phyloP scores from a whole-genome alignment of 2,329 filamentous ascomycete species.

The Pseudopyricularia javanii region DNA sequence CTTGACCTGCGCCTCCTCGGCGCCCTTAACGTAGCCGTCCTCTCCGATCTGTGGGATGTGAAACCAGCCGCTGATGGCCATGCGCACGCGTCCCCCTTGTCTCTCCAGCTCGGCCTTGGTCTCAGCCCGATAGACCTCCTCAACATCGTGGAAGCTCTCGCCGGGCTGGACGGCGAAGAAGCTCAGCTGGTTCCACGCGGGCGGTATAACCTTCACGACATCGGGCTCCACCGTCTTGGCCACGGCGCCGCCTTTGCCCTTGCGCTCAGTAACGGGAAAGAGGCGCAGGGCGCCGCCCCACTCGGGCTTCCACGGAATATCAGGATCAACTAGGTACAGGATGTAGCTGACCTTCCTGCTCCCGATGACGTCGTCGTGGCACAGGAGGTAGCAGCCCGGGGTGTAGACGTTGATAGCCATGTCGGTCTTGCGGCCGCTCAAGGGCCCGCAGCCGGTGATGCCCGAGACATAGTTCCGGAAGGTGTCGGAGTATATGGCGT shows the following conservation, averaged over 20 bases:
- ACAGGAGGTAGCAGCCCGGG: constrained; percentile 86
- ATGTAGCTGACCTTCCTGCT: constrained; percentile 94
- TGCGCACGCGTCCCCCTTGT: constrained; percentile 69
- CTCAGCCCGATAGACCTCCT: constrained; percentile 78
- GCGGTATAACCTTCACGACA: constrained; percentile 71
- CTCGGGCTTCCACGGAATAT: constrained; percentile 75
- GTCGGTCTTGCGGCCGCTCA: constrained; percentile 91
- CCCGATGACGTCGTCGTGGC: constrained; percentile 98
- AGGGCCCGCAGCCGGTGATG: constrained; percentile 73
- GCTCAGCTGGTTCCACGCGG: constrained; percentile 92
- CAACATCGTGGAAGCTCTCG: constrained; percentile 98
- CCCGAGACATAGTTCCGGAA: constrained; percentile 83
- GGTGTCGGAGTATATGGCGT: constrained; percentile 80
- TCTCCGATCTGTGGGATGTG: constrained; percentile 94
- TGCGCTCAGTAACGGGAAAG: constrained; percentile 57
- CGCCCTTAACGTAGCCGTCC: constrained; percentile 76
- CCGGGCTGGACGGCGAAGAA: constrained; percentile 98
- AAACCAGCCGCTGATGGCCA: constrained; percentile 99
- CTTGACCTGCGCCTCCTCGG: constrained; percentile 78
- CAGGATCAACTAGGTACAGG: constrained; percentile 86
- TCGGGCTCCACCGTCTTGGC: constrained; percentile 74
- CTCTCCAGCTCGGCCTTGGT: constrained; percentile 44
- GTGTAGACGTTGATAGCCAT: constrained; percentile 99
- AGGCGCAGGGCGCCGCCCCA: constrained; percentile 90
- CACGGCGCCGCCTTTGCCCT: constrained; percentile 57